Evolutionary conservation across 2,329 filamentous ascomycete genomes (phyloP).

Genomic region (Sporothrix euskadiensis): DNA sequence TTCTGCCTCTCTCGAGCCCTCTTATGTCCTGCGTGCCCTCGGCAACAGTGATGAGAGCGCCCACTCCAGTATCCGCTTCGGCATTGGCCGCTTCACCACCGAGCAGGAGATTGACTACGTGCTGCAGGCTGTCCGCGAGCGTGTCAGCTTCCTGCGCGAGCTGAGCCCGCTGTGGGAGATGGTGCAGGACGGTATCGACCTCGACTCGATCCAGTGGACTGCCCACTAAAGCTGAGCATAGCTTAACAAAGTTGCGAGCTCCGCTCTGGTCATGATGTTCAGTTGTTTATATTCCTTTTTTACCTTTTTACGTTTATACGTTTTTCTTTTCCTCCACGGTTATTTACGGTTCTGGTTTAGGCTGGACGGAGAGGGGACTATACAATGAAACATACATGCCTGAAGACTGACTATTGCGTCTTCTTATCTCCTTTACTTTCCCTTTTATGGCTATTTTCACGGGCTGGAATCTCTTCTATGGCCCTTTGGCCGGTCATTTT

Average conservation of each 20-base stretch:
- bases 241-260: not conserved
- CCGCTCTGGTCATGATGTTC: constrained; percentile 9
- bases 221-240: constrained; percentile 65
- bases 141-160: constrained; percentile 90
- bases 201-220: constrained; percentile 97
- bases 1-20: constrained; percentile 92
- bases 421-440: not conserved
- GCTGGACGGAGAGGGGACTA: not conserved
- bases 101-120: constrained; percentile 97
- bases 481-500: constrained; percentile 17
- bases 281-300: not conserved
- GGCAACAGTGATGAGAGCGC: constrained; percentile 97
- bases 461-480: constrained; percentile 18
- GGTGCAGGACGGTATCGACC: constrained; percentile 92
- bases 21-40: constrained; percentile 90
- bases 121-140: constrained; percentile 85
- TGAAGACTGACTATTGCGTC: constrained; percentile 10
- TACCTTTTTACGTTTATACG: not conserved
- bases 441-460: not conserved
- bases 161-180: constrained; percentile 96
- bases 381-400: constrained; percentile 14
- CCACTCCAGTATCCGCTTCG: constrained; percentile 96
- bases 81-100: constrained; percentile 95
- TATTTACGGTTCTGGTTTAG: not conserved
- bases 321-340: not conserved